Base-by-base conservation (phyloP, 345 rosid genomes). In the Salix koriyanagi region DNA sequence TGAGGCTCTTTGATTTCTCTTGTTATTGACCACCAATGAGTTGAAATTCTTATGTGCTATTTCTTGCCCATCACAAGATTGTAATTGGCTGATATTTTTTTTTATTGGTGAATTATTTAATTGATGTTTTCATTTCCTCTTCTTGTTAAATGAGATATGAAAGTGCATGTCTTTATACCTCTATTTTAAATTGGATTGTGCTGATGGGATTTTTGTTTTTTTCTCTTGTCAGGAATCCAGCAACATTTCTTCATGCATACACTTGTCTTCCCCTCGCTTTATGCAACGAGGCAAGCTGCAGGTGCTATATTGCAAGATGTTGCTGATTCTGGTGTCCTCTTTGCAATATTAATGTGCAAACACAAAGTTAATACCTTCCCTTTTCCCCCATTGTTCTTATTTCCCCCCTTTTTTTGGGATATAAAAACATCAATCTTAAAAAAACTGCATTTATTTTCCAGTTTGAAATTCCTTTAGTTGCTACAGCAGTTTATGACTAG, bases 241-340 rank as follows among this genome's bases (percentile, higher is more conserved):
- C 97, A 65, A 87, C 97, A 37, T 94, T 94, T 89, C 91, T 94
- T 79, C 97, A 92, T 86, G 98, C 98, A 71, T 94, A 94, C 83
- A 88, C 98, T 62, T 94, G 98, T 82, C 97, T 94, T 86, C 97
- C 98, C 73, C 97, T 94, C 82, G 86, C 91, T 69, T 69, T 83
- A 86, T 80, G 89, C 87, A 36, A 86, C 92, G 79, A 90, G 98
- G 80, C 95, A 91, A 81, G 97, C 94, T 80, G 90, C 94, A 16
- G 90, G 95, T 74, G 91, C 95, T 64, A 86, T 91, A 83, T 83
- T 94, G 92, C 98, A 94, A 84, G 98, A 94, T 66, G 83, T 94
- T 80, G 91, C 94, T 32, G 98, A 90, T 65, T 92, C 97, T 62
- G 97, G 97, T 73, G 94, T 90, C 71, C 85, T 92, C 73, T 94